Evolutionary conservation across 2,329 filamentous ascomycete species (phyloP).

Genomic region (Xylariaceae sp.): DNA sequence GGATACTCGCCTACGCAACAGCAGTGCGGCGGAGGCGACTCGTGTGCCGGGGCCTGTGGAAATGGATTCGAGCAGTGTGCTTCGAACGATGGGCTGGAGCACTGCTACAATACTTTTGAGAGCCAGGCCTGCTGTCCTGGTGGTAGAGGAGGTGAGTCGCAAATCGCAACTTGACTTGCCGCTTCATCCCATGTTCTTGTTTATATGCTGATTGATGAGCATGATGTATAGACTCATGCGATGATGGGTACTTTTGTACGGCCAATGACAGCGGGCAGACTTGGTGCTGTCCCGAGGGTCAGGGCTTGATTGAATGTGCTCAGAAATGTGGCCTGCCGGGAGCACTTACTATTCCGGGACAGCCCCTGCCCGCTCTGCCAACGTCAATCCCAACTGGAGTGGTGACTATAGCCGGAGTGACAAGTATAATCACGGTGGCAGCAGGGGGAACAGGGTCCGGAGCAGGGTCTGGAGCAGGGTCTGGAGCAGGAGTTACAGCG

Average conservation of each 20-base stretch:
- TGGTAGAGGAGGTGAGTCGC: conserved; percentile 49
- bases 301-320: conserved; percentile 51
- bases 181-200: neutral
- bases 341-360: conserved; percentile 41
- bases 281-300: conserved; percentile 55
- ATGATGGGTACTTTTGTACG: conserved; percentile 58
- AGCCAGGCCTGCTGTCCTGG: conserved; percentile 54
- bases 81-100: conserved; percentile 40
- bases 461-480: no score
- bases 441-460: neutral
- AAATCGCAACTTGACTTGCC: conserved; percentile 1
- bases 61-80: conserved; percentile 30
- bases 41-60: conserved; percentile 33
- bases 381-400: conserved; percentile 18
- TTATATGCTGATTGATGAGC: conserved; percentile 1
- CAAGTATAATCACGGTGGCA: conserved; percentile 10
- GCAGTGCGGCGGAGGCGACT: conserved; percentile 27
- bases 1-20: conserved; percentile 29
- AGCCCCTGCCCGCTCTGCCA: conserved; percentile 19
- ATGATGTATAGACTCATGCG: conserved; percentile 48
- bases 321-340: conserved; percentile 44
- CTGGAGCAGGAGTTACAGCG: neutral
- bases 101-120: conserved; percentile 52
- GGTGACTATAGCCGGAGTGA: neutral
- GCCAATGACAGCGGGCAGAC: conserved; percentile 45